These are phyloP conservation scores for Lagenaria siceraria DNA, from an alignment of 306 rosid genomes.

Conservation along the genomic window DNA sequence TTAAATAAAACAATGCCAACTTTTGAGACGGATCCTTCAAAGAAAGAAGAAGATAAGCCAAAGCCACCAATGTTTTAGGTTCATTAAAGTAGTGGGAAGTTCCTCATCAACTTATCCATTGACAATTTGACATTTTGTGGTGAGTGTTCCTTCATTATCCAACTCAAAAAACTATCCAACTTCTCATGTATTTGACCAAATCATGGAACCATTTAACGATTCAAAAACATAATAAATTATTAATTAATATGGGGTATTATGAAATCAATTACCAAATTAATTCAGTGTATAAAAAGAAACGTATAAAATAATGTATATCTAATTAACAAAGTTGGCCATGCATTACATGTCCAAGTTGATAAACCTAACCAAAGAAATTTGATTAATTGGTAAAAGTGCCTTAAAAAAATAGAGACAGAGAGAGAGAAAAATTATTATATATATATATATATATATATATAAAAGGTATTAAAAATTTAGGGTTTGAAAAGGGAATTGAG, in stretches of 20 bases:
- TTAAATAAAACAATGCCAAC: neutral
- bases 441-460: neutral
- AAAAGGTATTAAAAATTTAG: neutral
- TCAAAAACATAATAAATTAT: neutral
- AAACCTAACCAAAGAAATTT: neutral
- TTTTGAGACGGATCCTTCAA: neutral
- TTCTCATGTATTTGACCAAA: neutral
- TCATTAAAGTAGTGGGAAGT: neutral
- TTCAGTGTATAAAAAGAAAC: too few species aligned
- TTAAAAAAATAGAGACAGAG: neutral
- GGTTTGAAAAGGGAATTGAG: neutral
- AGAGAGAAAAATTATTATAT: neutral
- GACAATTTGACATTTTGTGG: neutral
- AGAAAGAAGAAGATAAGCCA: neutral
- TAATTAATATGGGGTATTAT: too few species aligned
- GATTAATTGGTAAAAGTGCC: neutral
- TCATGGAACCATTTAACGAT: neutral
- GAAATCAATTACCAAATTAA: too few species aligned
- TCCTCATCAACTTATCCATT: neutral
- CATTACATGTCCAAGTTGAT: neutral
- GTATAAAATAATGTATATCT: too few species aligned
- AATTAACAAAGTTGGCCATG: neutral
- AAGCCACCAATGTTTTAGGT: neutral
- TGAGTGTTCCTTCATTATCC: neutral
- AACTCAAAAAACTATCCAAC: neutral